phyloP scores from a whole-genome alignment of 129 eudicot genomes.

The Chrysanthemum seticuspe region DNA sequence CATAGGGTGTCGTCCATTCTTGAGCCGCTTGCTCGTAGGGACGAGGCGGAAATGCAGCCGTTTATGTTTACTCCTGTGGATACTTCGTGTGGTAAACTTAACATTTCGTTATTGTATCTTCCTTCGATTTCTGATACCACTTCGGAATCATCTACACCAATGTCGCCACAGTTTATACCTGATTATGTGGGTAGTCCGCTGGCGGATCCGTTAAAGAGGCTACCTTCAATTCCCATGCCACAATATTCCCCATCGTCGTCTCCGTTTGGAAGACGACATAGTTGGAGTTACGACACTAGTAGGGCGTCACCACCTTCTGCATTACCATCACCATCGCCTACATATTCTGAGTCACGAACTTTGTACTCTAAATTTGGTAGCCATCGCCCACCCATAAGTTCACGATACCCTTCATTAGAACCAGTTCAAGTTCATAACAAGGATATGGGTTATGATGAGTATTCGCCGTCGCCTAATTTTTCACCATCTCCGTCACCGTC shows the following conservation, averaged over 20 bases:
- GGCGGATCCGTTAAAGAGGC: conserved; percentile 70
- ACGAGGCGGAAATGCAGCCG: conserved; percentile 79
- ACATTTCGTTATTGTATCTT: conserved; percentile 66
- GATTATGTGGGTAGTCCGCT: conserved; percentile 92
- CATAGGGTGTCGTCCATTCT: conserved; percentile 71
- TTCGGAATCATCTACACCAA: conserved; percentile 75
- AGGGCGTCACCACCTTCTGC: conserved; percentile 58
- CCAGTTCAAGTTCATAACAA: conserved; percentile 43
- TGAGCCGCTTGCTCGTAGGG: conserved; percentile 68
- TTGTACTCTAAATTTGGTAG: conserved; percentile 41
- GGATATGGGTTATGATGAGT: conserved; percentile 59
- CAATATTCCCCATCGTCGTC: conserved; percentile 60
- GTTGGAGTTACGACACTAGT: conserved; percentile 75
- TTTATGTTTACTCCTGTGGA: conserved; percentile 79
- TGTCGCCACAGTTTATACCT: conserved; percentile 78
- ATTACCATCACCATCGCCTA: conserved; percentile 77
- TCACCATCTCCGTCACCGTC: conserved; percentile 83
- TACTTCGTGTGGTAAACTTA: conserved; percentile 77
- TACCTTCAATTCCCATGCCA: conserved; percentile 57
- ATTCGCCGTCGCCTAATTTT: conserved; percentile 58
- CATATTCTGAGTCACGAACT: conserved; percentile 68
- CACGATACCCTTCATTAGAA: conserved; percentile 50
- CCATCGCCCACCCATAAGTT: conserved; percentile 53
- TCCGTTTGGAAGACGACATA: conserved; percentile 77
- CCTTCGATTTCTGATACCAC: conserved; percentile 49